Conservation (phyloP, 768 basidiomycete species). For the Lactarius deliciosus region DNA sequence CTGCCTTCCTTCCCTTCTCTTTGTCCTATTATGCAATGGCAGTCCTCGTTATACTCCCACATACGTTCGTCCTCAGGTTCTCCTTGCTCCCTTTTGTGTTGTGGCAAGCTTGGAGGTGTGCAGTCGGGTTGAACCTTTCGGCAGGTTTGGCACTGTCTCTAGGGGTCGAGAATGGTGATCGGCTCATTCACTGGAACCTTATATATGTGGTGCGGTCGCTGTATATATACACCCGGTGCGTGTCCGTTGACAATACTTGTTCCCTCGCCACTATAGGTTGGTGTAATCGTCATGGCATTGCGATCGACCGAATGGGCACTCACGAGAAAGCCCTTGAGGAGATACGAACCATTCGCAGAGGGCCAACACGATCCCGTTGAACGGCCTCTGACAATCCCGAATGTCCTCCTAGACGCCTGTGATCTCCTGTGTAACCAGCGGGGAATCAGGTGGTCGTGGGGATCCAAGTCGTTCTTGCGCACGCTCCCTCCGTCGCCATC, state of each 20-base stretch:
- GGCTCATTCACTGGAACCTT: background rate
- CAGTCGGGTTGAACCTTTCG: constrained; percentile 42
- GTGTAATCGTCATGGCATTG: background rate
- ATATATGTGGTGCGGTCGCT: background rate
- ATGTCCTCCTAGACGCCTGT: background rate
- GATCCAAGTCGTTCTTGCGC: background rate
- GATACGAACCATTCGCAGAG: constrained; percentile 43
- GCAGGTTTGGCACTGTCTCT: constrained; percentile 41
- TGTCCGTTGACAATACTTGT: background rate
- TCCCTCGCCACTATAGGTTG: background rate
- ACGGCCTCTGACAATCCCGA: constrained; percentile 37
- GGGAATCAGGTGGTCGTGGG: constrained; percentile 1
- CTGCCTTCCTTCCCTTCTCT: background rate
- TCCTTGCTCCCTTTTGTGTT: background rate
- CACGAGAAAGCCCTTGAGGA: constrained; percentile 43
- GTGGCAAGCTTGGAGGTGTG: background rate
- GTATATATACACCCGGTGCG: background rate
- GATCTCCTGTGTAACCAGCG: background rate
- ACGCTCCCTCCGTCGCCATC: background rate
- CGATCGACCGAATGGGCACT: background rate
- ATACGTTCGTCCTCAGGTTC: background rate
- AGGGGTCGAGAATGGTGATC: constrained; percentile 41
- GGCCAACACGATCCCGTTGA: constrained; percentile 51
- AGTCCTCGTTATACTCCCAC: background rate
- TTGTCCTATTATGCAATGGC: background rate